phyloP scores from a whole-genome alignment of 2,329 filamentous ascomycete genomes.

The Myriosclerotinia duriaeana region DNA sequence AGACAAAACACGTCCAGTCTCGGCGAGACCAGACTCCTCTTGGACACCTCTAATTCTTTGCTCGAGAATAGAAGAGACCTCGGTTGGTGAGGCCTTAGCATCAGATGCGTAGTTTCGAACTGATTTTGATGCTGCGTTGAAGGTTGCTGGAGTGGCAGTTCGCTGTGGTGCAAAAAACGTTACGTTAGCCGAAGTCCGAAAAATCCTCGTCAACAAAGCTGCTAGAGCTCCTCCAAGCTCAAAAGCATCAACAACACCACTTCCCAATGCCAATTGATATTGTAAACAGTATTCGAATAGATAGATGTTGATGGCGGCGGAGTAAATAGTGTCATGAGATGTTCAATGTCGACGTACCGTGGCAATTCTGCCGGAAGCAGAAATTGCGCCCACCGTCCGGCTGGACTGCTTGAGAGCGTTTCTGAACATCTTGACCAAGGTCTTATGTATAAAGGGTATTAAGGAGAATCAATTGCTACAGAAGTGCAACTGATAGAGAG shows the following conservation, averaged over 20 bases:
- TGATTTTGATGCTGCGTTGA: constrained; percentile 69
- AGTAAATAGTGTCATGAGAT: constrained; percentile 41
- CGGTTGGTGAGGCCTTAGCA: constrained; percentile 91
- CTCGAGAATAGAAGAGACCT: constrained; percentile 99
- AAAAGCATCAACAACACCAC: constrained; percentile 40
- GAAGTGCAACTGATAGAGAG: constrained; percentile 65
- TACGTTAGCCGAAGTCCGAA: constrained; percentile 56
- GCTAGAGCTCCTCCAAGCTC: constrained; percentile 44
- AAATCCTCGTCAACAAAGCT: constrained; percentile 39
- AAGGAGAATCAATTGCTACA: constrained; percentile 62
- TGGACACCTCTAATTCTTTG: constrained; percentile 98
- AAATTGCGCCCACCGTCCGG: constrained; percentile 91
- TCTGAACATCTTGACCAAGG: constrained; percentile 82
- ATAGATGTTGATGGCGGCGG: constrained; percentile 42
- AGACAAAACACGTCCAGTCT: constrained; percentile 98
- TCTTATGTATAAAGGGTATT: constrained; percentile 51
- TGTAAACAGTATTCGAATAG: constrained; percentile 44
- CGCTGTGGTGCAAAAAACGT: constrained; percentile 67
- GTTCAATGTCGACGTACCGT: constrained; percentile 74
- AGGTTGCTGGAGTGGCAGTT: constrained; percentile 76
- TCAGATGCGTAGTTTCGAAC: constrained; percentile 87
- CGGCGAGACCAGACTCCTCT: constrained; percentile 92
- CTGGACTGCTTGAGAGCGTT: constrained; percentile 96
- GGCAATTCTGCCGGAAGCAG: constrained; percentile 86
- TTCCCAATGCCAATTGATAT: constrained; percentile 41